Percentiles rank a stretch among this genome's conserved stretches.
phyloP scores from a whole-genome alignment of 2,329 filamentous ascomycete genomes.

The Stachybotrys chartarum region DNA sequence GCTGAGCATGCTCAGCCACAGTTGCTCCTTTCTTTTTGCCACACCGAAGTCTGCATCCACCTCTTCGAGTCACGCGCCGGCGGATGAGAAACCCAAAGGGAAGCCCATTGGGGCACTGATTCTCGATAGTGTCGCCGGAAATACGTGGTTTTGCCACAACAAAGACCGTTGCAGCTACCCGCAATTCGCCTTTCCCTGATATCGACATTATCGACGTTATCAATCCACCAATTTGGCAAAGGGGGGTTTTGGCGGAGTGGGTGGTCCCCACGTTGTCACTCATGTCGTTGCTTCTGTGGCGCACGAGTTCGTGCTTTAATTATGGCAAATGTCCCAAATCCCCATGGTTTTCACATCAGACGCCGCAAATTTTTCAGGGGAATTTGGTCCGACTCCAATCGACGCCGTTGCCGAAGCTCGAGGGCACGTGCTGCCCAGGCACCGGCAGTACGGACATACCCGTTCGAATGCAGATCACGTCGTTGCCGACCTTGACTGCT shows the following conservation, averaged over 20 bases:
- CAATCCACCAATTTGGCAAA: too few relatives aligned
- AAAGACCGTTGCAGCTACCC: background rate
- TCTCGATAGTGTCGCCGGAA: too few relatives aligned
- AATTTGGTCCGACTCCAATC: too few relatives aligned
- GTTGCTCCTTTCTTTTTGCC: slow-evolving; percentile 9
- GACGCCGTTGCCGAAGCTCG: too few relatives aligned
- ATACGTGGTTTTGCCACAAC: background rate
- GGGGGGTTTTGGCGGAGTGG: too few relatives aligned
- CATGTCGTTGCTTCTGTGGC: background rate
- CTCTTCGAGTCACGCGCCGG: too few relatives aligned
- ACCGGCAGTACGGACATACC: too few relatives aligned
- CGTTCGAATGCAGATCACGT: too few relatives aligned
- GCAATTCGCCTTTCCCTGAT: background rate
- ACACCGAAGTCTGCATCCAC: background rate
- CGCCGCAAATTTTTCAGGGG: background rate
- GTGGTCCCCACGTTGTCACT: background rate
- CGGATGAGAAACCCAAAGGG: too few relatives aligned
- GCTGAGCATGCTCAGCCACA: background rate
- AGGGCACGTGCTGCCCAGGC: too few relatives aligned
- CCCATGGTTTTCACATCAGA: background rate
- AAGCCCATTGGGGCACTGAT: too few relatives aligned
- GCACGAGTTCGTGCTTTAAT: background rate
- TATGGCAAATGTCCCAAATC: background rate
- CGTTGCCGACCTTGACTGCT: too few relatives aligned
- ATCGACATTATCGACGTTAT: background rate